Base-by-base conservation (phyloP, 495 filamentous ascomycete species). In the Apodospora peruviana region DNA sequence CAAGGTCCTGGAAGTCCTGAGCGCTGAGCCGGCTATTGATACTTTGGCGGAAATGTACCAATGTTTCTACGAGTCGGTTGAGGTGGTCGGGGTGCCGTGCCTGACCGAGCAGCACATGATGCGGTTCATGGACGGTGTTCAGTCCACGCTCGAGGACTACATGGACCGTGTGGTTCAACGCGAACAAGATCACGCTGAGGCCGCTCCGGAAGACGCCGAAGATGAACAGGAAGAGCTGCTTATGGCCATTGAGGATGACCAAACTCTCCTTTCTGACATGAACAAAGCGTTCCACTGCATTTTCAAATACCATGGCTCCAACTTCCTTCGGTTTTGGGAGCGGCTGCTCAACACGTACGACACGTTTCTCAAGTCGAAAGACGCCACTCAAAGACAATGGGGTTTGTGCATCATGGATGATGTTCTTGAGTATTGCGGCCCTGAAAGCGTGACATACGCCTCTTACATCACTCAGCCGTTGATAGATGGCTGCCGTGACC, bases 211-310 rank as follows among this genome's bases (percentile, higher is more conserved):
- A n/a, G 50, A 52, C 35, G 89, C 81, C 39, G 87, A 90, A 45
- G 90, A 95, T 55, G 85, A 91, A 45, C 75, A 76, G 3, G 87
- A 91, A 55, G 88, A 91, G 23, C 80, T 84, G 41, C 66, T 91
- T 4, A 86, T 93, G 57, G 94, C 94, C 5, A 87, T 99, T 27
- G 94, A 99, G 67, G 94, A 99, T 56, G 94, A 99, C 62, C 93
- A 97, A 65, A 91, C 88, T 21, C 73, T 99, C 18, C 81, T 99
- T 40, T 95, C 91, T 8, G 94, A 99, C 61, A 99, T 99, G 94
- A 99, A 97, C 83, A 99, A 99, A 74, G 90, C 94, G 0, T 99
- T 95, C 80, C 94, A 99, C 67, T 93, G 88, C 38, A 90, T 99
- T 57, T 97, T 97, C 75, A 96, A 96, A 76, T 88, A 96, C 74